A percentile compares a stretch with the other conserved stretches of the same genome.
Conservation (phyloP, 371 early-diverging fungal species). For the Mortierella sp. region DNA sequence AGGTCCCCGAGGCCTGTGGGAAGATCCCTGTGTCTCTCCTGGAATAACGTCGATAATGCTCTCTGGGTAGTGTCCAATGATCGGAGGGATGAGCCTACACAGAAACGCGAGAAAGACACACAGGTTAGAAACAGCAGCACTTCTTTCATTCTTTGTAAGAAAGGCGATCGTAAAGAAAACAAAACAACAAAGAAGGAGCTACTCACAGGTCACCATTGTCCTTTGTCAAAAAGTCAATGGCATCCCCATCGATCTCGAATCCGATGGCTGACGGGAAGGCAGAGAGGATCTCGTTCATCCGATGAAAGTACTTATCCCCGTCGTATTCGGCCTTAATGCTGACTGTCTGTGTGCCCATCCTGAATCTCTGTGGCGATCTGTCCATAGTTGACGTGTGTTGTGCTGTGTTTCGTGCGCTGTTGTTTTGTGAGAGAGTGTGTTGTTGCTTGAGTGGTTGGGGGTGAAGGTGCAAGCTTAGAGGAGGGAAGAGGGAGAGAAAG, state of each 20-base stretch:
- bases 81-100: not conserved
- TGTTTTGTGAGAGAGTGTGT: not conserved
- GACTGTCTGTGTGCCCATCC: not conserved
- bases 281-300: not conserved
- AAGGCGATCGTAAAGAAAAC: not conserved
- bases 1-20: not conserved
- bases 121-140: not conserved
- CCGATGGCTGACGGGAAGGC: not conserved
- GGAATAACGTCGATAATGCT: not conserved
- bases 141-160: not conserved
- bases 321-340: not conserved
- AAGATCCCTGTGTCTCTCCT: not conserved
- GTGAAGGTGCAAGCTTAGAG: not conserved
- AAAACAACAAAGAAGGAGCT: not conserved
- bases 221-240: constrained; percentile 1
- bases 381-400: not conserved
- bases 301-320: not conserved
- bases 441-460: not conserved
- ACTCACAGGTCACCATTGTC: constrained; percentile 2
- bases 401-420: no score
- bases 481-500: no score
- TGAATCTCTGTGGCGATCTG: not conserved
- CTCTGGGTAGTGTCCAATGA: constrained; percentile 3
- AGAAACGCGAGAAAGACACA: not conserved
- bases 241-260: not conserved